Base-by-base conservation (phyloP, 1,139 yeast species). In the Candida sp. region DNA sequence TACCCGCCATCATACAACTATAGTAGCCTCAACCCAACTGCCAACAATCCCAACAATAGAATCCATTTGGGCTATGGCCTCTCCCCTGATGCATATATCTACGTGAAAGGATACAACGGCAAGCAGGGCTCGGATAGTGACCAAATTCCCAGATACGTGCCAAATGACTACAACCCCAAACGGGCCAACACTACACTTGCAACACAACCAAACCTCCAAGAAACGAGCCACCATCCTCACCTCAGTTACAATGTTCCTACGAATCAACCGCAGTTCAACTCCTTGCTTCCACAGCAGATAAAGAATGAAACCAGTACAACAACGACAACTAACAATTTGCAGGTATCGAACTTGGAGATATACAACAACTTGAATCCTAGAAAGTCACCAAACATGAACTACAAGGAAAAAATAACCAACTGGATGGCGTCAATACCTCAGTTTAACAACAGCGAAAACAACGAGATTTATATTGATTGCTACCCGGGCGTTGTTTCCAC, bases 341-440 rank as follows among this genome's bases (percentile, higher is more conserved):
- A 22, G 9, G 31, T 27, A n/a, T 35, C 30, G 17, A 35, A 27
- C 11, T 17, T 37, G 25, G 58, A 52, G 11, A 30, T 54, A 3
- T 54, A 49, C 37, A 44, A 46, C 40, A 32, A 31, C 9, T 85
- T 86, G 60, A 77, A 85, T 54, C 91, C 93, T 5, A 72, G 89
- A 57, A 67, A 67, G 32, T 82, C 83, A 1, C 68, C 76, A 8
- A 84, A 81, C 61, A 86, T 87, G 90, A 74, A 81, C 1, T 79
- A 75, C 49, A 70, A 66, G 44, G 93, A 87, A 58, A 87, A 87
- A 60, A 88, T 88, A 0, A 71, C 72, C 41, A 69, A 65, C 6
- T 88, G 94, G 96, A 76, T 88, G 34, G 67, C 70, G 4, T 70
- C 73, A 23, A 75, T 86, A 3, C 92, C 92, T 0, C 50, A 43